phyloP scores from a whole-genome alignment of 169 alveolate genomes.

The Eimeria tenella region DNA sequence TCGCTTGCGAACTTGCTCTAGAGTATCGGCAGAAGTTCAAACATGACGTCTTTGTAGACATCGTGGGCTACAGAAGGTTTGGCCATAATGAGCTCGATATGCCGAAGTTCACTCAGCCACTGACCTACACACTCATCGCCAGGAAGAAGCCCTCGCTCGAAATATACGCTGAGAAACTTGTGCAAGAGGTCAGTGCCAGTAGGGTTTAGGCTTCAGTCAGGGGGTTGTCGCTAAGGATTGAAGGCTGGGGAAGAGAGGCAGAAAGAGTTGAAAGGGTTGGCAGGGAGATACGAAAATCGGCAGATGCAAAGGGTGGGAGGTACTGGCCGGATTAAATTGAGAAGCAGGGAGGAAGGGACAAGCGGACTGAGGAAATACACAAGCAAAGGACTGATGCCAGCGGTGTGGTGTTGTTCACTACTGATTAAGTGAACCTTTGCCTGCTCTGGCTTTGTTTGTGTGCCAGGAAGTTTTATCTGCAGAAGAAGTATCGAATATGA shows the following conservation, averaged over 20 bases:
- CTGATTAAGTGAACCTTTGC: background rate
- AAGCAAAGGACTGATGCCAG: background rate
- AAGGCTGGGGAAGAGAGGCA: background rate
- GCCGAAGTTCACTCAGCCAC: conserved; percentile 97
- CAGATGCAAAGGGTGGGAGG: background rate
- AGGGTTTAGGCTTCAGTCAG: background rate
- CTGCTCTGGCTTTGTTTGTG: background rate
- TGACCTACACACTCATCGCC: conserved; percentile 92
- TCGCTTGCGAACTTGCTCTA: conserved; percentile 92
- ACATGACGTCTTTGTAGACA: conserved; percentile 93
- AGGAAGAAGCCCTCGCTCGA: conserved; percentile 89
- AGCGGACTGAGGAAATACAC: background rate
- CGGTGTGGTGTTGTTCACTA: background rate
- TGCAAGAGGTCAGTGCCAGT: conserved; percentile 74
- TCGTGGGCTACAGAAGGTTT: conserved; percentile 94
- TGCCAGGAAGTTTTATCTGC: conserved; percentile 86
- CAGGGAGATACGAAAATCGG: background rate
- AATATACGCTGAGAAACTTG: conserved; percentile 88
- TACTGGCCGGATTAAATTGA: background rate
- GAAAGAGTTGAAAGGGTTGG: background rate
- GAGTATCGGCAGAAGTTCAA: conserved; percentile 93
- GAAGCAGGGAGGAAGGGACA: background rate
- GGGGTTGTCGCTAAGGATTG: background rate
- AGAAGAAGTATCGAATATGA: conserved; percentile 86
- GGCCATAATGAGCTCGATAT: conserved; percentile 97